A percentile compares a stretch with the other conserved stretches of the same genome.
Conservation (phyloP, 2,329 filamentous ascomycete species). For the Colletotrichum orbiculare region DNA sequence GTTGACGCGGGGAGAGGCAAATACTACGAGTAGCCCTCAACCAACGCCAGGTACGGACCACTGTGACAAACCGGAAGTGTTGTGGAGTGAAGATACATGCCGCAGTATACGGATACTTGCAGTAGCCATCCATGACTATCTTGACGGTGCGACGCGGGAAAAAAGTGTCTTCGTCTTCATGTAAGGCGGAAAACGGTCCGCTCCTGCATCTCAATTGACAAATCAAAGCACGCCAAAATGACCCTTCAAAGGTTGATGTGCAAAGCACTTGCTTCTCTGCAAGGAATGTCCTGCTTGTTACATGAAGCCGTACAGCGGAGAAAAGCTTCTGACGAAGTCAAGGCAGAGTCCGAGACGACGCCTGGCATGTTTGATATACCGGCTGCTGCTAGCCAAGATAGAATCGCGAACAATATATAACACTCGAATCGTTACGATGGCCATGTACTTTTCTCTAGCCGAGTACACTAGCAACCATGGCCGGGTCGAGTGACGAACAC, state of each 20-base stretch:
- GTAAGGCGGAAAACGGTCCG: constrained; percentile 38
- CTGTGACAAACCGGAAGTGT: background rate
- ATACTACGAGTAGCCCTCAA: background rate
- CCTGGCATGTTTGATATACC: too few species aligned
- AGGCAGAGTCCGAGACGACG: background rate
- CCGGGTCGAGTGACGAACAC: constrained; percentile 9
- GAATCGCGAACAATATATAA: too few species aligned
- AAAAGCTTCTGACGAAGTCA: background rate
- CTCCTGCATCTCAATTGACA: constrained; percentile 34
- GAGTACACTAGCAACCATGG: background rate
- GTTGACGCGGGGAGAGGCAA: constrained; percentile 8
- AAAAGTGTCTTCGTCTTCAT: constrained; percentile 34
- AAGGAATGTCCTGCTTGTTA: constrained; percentile 23
- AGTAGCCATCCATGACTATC: constrained; percentile 4
- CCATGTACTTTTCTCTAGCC: background rate
- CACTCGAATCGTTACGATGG: too few species aligned
- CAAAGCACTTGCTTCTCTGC: constrained; percentile 14
- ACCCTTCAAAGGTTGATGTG: constrained; percentile 18
- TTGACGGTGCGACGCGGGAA: constrained; percentile 22
- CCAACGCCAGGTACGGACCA: background rate
- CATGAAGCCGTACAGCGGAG: constrained; percentile 2
- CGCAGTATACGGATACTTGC: background rate
- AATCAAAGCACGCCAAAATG: constrained; percentile 14
- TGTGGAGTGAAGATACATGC: too few species aligned
- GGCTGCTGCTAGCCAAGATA: too few species aligned